Evolutionary conservation across 1,284 basidiomycete species (phyloP).

Genomic region (Naganishia sp.): DNA sequence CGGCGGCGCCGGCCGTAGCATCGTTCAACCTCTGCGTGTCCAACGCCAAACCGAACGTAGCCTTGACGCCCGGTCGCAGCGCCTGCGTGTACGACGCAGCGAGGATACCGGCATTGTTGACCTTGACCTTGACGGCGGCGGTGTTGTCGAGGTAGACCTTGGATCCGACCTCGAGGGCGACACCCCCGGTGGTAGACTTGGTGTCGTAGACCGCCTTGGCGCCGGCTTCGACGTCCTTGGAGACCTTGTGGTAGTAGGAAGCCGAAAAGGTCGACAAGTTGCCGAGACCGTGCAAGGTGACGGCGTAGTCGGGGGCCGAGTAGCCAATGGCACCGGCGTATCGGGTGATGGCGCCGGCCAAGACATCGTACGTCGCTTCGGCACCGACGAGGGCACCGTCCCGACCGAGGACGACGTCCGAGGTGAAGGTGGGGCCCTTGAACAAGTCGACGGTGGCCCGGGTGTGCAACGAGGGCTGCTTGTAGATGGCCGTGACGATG

Average conservation of each 20-base stretch:
- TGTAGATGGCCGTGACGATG: conserved; percentile 80
- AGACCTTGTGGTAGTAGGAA: conserved; percentile 85
- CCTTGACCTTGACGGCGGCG: conserved; percentile 97
- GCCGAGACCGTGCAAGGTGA: conserved; percentile 91
- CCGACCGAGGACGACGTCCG: conserved; percentile 91
- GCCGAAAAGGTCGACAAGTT: conserved; percentile 93
- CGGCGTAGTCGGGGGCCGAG: conserved; percentile 86
- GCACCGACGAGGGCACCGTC: conserved; percentile 97
- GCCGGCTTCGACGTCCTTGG: conserved; percentile 89
- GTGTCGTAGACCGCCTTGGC: conserved; percentile 97
- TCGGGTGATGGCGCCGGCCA: conserved; percentile 84
- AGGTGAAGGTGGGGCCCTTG: conserved; percentile 97
- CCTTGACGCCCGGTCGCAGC: conserved; percentile 91
- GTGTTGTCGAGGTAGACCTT: conserved; percentile 81
- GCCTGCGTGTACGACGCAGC: conserved; percentile 88
- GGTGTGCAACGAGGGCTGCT: conserved; percentile 94
- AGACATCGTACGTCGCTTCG: conserved; percentile 96
- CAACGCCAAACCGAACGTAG: conserved; percentile 86
- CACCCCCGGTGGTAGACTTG: conserved; percentile 82
- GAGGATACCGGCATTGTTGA: conserved; percentile 93
- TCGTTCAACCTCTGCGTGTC: conserved; percentile 87
- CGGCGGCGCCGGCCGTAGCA: conserved; percentile 54
- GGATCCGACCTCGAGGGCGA: conserved; percentile 92
- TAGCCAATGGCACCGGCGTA: conserved; percentile 92
- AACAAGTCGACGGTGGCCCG: conserved; percentile 89